Evolutionary conservation across 805 yeast genomes (phyloP).

Genomic region (Nakazawaea peltata): DNA sequence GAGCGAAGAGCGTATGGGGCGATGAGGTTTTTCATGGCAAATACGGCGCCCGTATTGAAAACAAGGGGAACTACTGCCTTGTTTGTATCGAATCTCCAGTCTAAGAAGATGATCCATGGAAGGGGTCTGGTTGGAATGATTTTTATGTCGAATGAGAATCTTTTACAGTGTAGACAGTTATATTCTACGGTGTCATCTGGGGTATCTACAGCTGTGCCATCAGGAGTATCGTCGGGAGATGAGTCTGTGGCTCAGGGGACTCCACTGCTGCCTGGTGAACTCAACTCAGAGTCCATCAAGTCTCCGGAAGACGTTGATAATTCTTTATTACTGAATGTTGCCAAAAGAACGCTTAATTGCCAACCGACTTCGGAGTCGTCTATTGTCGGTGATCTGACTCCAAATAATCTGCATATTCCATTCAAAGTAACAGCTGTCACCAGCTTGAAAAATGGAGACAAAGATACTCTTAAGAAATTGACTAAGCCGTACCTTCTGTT

Average conservation of each 20-base stretch:
- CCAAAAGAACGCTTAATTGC: constrained; percentile 35
- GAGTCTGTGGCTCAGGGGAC: too few species aligned
- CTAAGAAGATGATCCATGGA: constrained; percentile 1
- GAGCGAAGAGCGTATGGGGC: too few species aligned
- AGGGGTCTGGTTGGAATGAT: constrained; percentile 1
- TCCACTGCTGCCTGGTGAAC: too few species aligned
- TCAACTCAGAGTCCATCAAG: not conserved
- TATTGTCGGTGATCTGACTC: too few species aligned
- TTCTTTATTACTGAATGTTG: constrained; percentile 28
- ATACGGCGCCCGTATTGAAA: not conserved
- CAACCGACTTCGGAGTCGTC: constrained; percentile 21
- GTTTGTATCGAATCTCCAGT: constrained; percentile 1
- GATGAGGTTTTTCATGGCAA: constrained; percentile 5
- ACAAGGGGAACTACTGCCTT: not conserved
- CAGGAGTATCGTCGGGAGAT: too few species aligned
- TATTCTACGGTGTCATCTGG: constrained; percentile 9
- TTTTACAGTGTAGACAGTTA: constrained; percentile 2
- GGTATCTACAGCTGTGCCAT: too few species aligned
- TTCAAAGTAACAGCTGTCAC: constrained; percentile 37
- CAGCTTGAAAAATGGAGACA: constrained; percentile 21
- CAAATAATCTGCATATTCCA: constrained; percentile 32
- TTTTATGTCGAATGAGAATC: constrained; percentile 5
- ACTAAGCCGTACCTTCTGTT: constrained; percentile 64
- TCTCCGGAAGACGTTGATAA: constrained; percentile 1
- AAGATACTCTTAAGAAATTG: constrained; percentile 24